Conservation (phyloP, 805 yeast species). For the Candida ficus region DNA sequence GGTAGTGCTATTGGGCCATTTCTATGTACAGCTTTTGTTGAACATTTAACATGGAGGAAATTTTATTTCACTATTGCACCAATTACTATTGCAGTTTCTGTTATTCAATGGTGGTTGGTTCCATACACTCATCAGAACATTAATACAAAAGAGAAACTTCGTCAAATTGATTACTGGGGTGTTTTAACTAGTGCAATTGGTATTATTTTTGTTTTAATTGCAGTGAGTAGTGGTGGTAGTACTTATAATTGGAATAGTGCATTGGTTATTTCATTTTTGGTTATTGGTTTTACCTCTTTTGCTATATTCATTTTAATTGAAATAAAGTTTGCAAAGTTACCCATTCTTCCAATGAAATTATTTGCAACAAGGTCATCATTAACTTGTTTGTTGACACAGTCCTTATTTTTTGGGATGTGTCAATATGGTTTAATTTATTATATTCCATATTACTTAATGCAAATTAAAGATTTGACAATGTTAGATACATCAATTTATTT, state of each 20-base stretch:
- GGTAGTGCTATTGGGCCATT: conserved; percentile 56
- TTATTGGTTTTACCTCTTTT: conserved; percentile 38
- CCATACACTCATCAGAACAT: conserved; percentile 31
- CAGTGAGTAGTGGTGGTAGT: conserved; percentile 58
- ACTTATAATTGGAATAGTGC: conserved; percentile 50
- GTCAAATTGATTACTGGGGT: conserved; percentile 52
- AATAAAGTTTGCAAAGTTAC: conserved; percentile 36
- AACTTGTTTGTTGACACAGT: conserved; percentile 29
- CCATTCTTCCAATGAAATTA: conserved; percentile 48
- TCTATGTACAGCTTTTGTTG: conserved; percentile 45
- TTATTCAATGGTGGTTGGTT: conserved; percentile 38
- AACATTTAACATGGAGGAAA: conserved; percentile 41
- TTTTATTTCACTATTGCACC: conserved; percentile 39
- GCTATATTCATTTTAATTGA: conserved; percentile 45
- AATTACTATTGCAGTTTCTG: conserved; percentile 23
- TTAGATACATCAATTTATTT: conserved; percentile 15
- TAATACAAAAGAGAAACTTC: conserved; percentile 36
- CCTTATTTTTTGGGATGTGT: conserved; percentile 44
- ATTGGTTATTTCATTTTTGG: conserved; percentile 35
- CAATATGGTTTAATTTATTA: conserved; percentile 44
- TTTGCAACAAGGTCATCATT: conserved; percentile 34
- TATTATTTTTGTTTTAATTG: conserved; percentile 44
- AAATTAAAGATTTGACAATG: conserved; percentile 15
- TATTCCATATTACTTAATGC: conserved; percentile 36
- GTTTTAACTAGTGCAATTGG: conserved; percentile 43